Evolutionary conservation across 768 basidiomycete species (phyloP).

Genomic region (Lactarius hatsudake): DNA sequence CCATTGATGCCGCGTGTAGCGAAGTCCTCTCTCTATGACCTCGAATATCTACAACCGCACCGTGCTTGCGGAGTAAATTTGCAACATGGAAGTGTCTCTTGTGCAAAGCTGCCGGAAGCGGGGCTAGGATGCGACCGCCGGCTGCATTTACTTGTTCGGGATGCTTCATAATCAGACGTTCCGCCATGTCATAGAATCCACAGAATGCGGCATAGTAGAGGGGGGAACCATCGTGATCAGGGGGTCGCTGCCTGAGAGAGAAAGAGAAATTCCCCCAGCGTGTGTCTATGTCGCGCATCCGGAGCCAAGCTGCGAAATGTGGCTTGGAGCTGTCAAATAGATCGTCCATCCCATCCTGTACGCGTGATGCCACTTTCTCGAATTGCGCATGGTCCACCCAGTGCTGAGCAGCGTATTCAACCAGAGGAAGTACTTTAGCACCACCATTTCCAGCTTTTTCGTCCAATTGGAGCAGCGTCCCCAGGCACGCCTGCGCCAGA

Average conservation of each 20-base stretch:
- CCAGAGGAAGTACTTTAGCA: neutral
- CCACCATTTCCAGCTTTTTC: neutral
- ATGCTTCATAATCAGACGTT: neutral
- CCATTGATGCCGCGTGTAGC: neutral
- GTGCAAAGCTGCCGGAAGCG: neutral
- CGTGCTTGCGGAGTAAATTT: neutral
- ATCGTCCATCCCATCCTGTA: neutral
- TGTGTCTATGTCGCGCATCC: neutral
- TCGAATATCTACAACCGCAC: neutral
- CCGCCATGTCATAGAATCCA: neutral
- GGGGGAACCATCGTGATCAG: neutral
- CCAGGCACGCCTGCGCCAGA: neutral
- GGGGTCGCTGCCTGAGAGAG: neutral
- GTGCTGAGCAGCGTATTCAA: neutral
- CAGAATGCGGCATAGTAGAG: neutral
- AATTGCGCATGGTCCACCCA: neutral
- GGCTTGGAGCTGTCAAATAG: neutral
- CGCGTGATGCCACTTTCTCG: neutral
- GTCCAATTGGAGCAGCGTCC: neutral
- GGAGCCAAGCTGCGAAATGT: neutral
- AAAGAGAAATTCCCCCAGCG: fast-evolving
- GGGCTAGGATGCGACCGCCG: neutral
- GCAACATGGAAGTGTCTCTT: neutral
- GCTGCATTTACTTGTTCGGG: neutral
- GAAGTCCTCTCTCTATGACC: neutral